Conservation (phyloP, 768 basidiomycete species). For the Russula foetens region DNA sequence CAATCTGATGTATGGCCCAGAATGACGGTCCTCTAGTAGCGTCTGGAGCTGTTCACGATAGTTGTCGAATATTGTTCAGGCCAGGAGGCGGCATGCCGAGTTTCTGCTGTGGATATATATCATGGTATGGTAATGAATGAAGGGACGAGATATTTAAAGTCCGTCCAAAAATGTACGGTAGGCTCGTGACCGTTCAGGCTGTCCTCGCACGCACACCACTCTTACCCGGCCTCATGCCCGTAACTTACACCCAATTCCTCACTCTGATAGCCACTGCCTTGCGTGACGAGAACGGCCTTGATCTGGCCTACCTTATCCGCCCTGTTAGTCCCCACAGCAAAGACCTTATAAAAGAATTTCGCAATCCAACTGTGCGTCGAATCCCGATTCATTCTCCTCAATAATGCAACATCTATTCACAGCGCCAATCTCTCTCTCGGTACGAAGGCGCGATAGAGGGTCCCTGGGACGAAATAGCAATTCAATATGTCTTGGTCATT, state of each 20-base stretch:
- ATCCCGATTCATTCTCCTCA: not conserved
- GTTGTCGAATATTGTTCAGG: too few relatives aligned
- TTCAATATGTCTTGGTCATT: conserved; percentile 74
- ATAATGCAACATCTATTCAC: not conserved
- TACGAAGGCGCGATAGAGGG: conserved; percentile 58
- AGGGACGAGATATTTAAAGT: too few relatives aligned
- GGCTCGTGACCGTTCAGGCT: too few relatives aligned
- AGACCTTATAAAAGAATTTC: conserved; percentile 63
- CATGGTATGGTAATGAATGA: too few relatives aligned
- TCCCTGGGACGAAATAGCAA: conserved; percentile 84
- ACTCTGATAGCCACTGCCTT: conserved; percentile 55
- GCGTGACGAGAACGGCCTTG: conserved; percentile 53
- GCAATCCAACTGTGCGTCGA: conserved; percentile 42
- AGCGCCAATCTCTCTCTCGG: conserved; percentile 28
- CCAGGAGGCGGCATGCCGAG: too few relatives aligned
- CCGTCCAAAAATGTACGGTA: too few relatives aligned
- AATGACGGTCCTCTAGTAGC: too few relatives aligned
- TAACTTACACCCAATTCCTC: conserved; percentile 52
- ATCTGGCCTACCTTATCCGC: conserved; percentile 65
- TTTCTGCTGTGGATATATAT: too few relatives aligned
- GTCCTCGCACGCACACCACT: too few relatives aligned
- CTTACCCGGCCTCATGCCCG: conserved; percentile 6
- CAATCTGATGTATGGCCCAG: too few relatives aligned
- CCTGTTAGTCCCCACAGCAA: conserved; percentile 74
- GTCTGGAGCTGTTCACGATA: too few relatives aligned